A percentile compares a stretch with the other conserved stretches of the same genome.
Evolutionary conservation across 139 green algal genomes (phyloP).

Genomic region (Asterochloris sp.): DNA sequence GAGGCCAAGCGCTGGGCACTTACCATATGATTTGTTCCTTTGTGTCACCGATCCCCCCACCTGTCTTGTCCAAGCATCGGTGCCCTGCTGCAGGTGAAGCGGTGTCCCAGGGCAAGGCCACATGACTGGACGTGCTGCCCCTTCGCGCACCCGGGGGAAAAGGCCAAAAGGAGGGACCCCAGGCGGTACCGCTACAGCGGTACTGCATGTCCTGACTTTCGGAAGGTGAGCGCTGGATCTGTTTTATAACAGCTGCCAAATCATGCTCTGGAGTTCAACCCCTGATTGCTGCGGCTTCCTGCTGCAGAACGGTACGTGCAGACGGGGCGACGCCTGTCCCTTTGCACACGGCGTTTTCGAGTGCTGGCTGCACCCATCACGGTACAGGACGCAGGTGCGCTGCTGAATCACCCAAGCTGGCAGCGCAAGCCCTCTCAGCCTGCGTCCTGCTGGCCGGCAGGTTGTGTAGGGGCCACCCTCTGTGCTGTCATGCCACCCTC

Average conservation of each 20-base stretch:
- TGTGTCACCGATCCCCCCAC: neutral
- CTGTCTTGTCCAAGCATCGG: neutral
- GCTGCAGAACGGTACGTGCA: slow-evolving; percentile 73
- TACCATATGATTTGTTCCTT: neutral
- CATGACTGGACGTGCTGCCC: slow-evolving; percentile 81
- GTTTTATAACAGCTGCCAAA: neutral
- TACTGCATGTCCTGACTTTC: slow-evolving; percentile 87
- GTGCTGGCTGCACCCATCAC: slow-evolving; percentile 92
- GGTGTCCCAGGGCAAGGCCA: slow-evolving; percentile 46
- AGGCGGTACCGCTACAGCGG: slow-evolving; percentile 63
- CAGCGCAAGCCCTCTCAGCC: neutral
- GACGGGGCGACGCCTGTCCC: slow-evolving; percentile 79
- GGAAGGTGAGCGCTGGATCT: slow-evolving; percentile 44
- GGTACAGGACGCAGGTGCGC: slow-evolving; percentile 82
- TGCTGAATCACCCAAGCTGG: neutral
- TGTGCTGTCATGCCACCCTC: neutral
- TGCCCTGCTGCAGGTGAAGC: slow-evolving; percentile 25
- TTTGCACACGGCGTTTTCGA: slow-evolving; percentile 97
- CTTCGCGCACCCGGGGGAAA: slow-evolving; percentile 74
- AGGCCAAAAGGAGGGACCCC: slow-evolving; percentile 75
- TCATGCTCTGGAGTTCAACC: neutral
- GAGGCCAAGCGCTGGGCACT: neutral
- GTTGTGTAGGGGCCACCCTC: too few relatives aligned
- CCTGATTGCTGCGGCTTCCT: neutral
- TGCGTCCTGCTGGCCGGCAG: neutral